A percentile compares a stretch with the other conserved stretches of the same genome.
These are phyloP conservation scores for Skeletonema menzelii DNA, from an alignment of 108 stramenopile genomes.

Conservation along the genomic window DNA sequence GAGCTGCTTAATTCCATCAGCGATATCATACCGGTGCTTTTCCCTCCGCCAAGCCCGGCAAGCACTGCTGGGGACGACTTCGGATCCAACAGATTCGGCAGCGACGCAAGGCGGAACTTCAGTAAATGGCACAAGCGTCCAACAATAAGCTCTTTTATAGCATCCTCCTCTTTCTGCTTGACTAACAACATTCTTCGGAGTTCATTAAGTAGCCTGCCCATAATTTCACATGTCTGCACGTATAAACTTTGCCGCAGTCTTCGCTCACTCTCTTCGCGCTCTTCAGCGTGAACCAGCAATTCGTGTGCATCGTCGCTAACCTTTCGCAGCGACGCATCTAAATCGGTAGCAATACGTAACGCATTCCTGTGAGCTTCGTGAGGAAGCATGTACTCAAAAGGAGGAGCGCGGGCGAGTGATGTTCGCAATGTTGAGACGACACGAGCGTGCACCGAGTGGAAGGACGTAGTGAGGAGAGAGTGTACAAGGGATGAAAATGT, in stretches of 20 bases:
- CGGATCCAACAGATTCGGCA: slow-evolving; percentile 78
- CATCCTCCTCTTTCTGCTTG: slow-evolving; percentile 49
- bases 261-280: slow-evolving; percentile 83
- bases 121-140: slow-evolving; percentile 83
- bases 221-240: slow-evolving; percentile 91
- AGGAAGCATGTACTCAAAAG: slow-evolving; percentile 64
- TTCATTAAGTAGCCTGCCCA: slow-evolving; percentile 84
- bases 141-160: slow-evolving; percentile 76
- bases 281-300: slow-evolving; percentile 88
- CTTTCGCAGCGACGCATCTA: slow-evolving; percentile 68
- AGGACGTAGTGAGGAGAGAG: slow-evolving; percentile 78
- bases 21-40: slow-evolving; percentile 76
- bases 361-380: slow-evolving; percentile 91
- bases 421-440: slow-evolving; percentile 76
- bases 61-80: slow-evolving; percentile 72
- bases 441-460: slow-evolving; percentile 79
- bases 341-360: slow-evolving; percentile 75
- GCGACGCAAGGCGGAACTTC: slow-evolving; percentile 79
- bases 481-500: slow-evolving; percentile 88
- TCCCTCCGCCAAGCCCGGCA: slow-evolving; percentile 34
- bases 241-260: slow-evolving; percentile 81
- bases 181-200: slow-evolving; percentile 70
- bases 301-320: slow-evolving; percentile 90
- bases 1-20: slow-evolving; percentile 74
- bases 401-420: slow-evolving; percentile 83